Base-by-base conservation (phyloP, 768 basidiomycete genomes). In the Boletellus ananiceps region DNA sequence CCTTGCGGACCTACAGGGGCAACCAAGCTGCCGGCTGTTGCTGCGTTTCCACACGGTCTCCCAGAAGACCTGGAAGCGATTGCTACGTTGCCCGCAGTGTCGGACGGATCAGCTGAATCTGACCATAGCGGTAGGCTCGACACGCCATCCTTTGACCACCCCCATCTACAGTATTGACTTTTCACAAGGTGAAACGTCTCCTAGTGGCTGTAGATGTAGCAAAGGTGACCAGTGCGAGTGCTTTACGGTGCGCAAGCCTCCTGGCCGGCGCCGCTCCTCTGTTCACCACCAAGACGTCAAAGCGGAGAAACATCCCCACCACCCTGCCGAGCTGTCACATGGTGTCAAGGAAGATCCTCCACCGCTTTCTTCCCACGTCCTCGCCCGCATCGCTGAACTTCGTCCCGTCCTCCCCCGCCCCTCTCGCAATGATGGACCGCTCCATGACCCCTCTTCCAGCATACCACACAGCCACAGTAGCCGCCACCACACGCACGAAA, bases 11-110 rank as follows among this genome's bases (percentile, higher is more conserved):
- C 39, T 48, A 34, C 42, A 85, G 85, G 77, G 60, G 71, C 69
- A 57, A 78, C 74, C 54, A 80, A 80, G 72, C 72, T 83, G 62
- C 76, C 80, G 60, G 78, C 79, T 61, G 71, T 78, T 72, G 85
- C 88, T 77, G 77, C 87, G 74, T 90, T 88, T 74, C 88, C 88
- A 54, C 72, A 84, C 61, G 88, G 88, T 71, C 75, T 90, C 35
- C 83, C 85, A 15, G 74, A 79, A 66, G 78, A 79, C 68, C 74
- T 84, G 72, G 83, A 78, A 75, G 77, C 81, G 74, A 57, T 67
- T 46, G 67, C 61, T 46, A 51, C 66, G 40, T 45, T 69, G 48
- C 66, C 63, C 51, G 49, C 57, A 56, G 61, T 66, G 19, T 73
- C 75, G 44, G 81, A 83, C 57, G 73, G 75, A 55, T 73, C 73